These are phyloP conservation scores for Antitrichia curtipendula DNA, from an alignment of 225 moss, liverwort and hornwort genomes.

Conservation along the genomic window DNA sequence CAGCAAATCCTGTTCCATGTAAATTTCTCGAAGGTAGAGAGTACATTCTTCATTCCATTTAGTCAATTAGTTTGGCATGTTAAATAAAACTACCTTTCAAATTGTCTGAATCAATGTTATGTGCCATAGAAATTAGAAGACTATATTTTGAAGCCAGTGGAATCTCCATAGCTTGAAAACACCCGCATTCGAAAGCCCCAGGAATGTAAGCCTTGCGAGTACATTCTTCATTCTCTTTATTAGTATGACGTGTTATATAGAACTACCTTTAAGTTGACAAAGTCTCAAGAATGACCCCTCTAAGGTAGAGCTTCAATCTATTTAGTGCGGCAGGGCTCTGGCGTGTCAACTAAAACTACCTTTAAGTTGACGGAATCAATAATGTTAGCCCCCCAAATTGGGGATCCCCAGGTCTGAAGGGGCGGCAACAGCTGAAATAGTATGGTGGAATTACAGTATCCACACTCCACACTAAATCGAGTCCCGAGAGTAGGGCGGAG, in stretches of 20 bases:
- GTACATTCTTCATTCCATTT: neutral
- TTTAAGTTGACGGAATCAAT: neutral
- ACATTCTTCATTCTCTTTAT: neutral
- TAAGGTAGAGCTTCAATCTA: neutral
- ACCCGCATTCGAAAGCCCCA: too few species aligned
- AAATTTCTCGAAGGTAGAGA: rapidly evolving
- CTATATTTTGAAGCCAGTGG: neutral
- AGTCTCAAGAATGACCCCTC: neutral
- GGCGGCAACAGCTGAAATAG: neutral
- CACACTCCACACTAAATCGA: neutral
- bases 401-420: neutral
- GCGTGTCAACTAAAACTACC: neutral
- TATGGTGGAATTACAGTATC: neutral
- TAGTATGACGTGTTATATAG: too few species aligned
- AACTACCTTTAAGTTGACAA: neutral
- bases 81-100: neutral
- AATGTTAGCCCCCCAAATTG: neutral
- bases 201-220: neutral
- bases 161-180: neutral
- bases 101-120: neutral
- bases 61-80: too few species aligned
- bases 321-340: neutral
- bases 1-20: neutral
- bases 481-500: neutral
- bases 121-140: neutral